These are phyloP conservation scores for Gloeostereum incarnatum DNA, from an alignment of 768 basidiomycete genomes.

Conservation along the genomic window DNA sequence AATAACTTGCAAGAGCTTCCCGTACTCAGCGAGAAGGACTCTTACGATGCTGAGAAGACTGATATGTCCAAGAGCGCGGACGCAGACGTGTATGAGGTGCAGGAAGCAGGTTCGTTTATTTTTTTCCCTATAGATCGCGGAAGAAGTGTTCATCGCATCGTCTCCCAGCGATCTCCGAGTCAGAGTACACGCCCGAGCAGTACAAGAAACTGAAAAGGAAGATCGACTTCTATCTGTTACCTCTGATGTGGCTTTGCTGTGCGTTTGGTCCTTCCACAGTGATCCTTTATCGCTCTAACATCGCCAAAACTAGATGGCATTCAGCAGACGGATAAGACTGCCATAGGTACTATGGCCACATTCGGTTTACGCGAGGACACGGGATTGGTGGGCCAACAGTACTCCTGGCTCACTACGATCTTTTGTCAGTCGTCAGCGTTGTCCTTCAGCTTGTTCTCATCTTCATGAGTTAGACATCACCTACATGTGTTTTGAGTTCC, in stretches of 20 bases:
- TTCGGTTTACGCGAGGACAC: conserved; percentile 2
- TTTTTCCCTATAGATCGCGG: too few relatives aligned
- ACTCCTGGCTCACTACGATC: neutral
- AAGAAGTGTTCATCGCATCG: too few relatives aligned
- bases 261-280: neutral
- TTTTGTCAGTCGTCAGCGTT: neutral
- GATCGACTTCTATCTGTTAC: conserved; percentile 3
- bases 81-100: too few relatives aligned
- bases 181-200: conserved; percentile 4
- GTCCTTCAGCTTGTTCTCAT: neutral
- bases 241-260: conserved; percentile 7
- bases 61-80: too few relatives aligned
- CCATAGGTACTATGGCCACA: conserved; percentile 4
- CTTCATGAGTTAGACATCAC: conserved; percentile 2
- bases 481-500: conserved; percentile 7
- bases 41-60: too few relatives aligned
- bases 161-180: too few relatives aligned
- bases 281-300: neutral
- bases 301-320: neutral
- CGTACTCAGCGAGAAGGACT: too few relatives aligned
- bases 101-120: too few relatives aligned
- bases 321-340: conserved; percentile 6
- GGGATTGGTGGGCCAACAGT: conserved; percentile 5
- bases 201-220: conserved; percentile 3
- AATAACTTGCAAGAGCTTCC: too few relatives aligned